These are phyloP conservation scores for Trichoderma lentiforme DNA, from an alignment of 2,329 filamentous ascomycete species.

Conservation along the genomic window DNA sequence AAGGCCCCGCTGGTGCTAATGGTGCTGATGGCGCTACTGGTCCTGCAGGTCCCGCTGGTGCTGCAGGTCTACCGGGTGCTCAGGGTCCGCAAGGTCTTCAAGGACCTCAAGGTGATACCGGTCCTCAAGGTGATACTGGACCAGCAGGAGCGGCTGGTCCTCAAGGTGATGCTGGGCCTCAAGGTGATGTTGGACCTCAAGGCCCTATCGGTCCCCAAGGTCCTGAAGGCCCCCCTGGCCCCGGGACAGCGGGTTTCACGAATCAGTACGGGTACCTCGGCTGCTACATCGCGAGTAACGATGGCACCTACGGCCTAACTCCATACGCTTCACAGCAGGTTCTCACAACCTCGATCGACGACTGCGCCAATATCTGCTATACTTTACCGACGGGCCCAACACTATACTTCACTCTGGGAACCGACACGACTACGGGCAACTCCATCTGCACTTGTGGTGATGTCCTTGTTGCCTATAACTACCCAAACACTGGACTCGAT, in stretches of 20 bases:
- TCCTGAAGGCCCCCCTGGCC: not conserved
- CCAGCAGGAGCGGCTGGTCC: no score
- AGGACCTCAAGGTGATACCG: no score
- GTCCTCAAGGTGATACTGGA: no score
- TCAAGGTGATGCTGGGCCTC: no score
- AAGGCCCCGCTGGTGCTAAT: no score
- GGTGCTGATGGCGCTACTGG: no score
- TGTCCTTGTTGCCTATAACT: not conserved
- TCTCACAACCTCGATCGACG: not conserved
- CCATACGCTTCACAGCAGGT: not conserved
- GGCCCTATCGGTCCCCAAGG: not conserved
- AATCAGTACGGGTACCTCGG: not conserved
- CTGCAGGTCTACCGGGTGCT: no score
- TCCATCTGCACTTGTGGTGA: not conserved
- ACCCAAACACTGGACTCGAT: not conserved
- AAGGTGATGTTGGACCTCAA: not conserved
- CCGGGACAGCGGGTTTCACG: not conserved
- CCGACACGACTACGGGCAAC: not conserved
- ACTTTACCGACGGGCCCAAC: not conserved
- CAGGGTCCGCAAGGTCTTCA: no score
- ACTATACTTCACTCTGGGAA: not conserved
- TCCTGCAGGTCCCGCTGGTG: no score
- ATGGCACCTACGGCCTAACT: not conserved
- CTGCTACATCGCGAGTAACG: not conserved
- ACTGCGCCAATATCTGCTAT: not conserved